Conservation (phyloP, 305 asterid genomes). For the Fraxinus albicans region DNA sequence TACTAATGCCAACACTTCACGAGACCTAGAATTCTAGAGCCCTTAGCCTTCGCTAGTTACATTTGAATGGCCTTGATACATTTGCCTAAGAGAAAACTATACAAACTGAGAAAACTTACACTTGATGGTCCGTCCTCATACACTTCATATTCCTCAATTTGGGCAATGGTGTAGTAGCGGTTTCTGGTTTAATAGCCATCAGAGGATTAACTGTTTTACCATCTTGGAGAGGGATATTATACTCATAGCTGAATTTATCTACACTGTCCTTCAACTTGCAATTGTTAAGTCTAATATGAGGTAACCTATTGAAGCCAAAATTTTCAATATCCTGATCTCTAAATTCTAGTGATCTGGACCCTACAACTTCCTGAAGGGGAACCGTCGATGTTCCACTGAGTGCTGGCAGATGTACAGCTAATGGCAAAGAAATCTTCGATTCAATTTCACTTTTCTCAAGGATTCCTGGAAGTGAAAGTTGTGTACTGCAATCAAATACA, state of each 20-base stretch:
- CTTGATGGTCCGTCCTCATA: slow-evolving; percentile 41
- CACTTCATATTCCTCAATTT: slow-evolving; percentile 23
- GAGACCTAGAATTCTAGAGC: neutral
- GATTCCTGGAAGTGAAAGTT: slow-evolving; percentile 21
- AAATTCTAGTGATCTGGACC: neutral
- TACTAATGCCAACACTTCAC: neutral
- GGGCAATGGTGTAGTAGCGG: slow-evolving; percentile 14
- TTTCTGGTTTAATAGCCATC: slow-evolving; percentile 21
- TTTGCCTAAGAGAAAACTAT: neutral
- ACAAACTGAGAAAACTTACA: slow-evolving; percentile 32
- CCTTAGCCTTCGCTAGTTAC: neutral
- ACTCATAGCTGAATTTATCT: slow-evolving; percentile 15
- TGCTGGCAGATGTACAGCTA: neutral
- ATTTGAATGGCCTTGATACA: neutral
- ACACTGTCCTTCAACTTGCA: slow-evolving; percentile 16
- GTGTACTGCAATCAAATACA: slow-evolving; percentile 22
- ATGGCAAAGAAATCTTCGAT: neutral
- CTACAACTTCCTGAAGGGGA: neutral
- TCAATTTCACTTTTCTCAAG: slow-evolving; percentile 2
- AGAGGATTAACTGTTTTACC: slow-evolving; percentile 1
- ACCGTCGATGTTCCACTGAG: neutral
- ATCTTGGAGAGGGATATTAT: slow-evolving; percentile 1
- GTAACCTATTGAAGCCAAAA: slow-evolving; percentile 16
- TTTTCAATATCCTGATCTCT: slow-evolving; percentile 28
- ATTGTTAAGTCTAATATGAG: slow-evolving; percentile 13